Evolutionary conservation across 129 eudicot genomes (phyloP).

Genomic region (Flaveria bidentis): DNA sequence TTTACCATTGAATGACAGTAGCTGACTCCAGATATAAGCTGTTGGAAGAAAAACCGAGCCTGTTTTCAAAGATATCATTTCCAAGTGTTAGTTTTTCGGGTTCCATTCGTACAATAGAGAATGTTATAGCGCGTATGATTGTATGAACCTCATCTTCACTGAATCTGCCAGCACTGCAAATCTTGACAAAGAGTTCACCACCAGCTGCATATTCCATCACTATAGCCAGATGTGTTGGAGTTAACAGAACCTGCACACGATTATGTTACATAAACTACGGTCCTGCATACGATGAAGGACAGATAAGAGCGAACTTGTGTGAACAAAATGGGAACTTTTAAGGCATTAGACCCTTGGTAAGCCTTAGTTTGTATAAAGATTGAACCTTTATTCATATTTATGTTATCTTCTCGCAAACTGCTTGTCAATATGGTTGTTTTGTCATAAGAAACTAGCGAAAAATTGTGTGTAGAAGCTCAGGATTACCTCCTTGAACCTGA

Average conservation of each 20-base stretch:
- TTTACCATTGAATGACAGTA: slow-evolving; percentile 83
- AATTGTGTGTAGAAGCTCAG: neutral
- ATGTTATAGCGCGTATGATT: neutral
- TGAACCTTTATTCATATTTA: neutral
- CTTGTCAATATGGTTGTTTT: slow-evolving; percentile 1
- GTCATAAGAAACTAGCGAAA: slow-evolving; percentile 5
- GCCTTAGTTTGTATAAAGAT: slow-evolving; percentile 12
- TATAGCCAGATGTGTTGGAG: slow-evolving; percentile 69
- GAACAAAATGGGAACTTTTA: neutral
- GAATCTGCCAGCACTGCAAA: slow-evolving; percentile 73
- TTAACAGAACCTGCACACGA: slow-evolving; percentile 52
- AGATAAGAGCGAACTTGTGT: neutral
- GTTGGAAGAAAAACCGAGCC: slow-evolving; percentile 93
- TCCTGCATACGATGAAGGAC: neutral
- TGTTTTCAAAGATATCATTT: slow-evolving; percentile 27
- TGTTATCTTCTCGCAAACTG: neutral
- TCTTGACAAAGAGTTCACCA: slow-evolving; percentile 65
- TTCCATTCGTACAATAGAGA: slow-evolving; percentile 1
- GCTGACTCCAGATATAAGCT: slow-evolving; percentile 90
- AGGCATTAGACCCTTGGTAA: neutral
- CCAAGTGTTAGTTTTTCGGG: slow-evolving; percentile 35
- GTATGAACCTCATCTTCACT: slow-evolving; percentile 68
- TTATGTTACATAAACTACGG: neutral
- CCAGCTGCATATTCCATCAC: slow-evolving; percentile 86
- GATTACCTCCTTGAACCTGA: no score